These are phyloP conservation scores for Oryza punctata DNA, from an alignment of 176 grass and related monocot species.

Conservation along the genomic window DNA sequence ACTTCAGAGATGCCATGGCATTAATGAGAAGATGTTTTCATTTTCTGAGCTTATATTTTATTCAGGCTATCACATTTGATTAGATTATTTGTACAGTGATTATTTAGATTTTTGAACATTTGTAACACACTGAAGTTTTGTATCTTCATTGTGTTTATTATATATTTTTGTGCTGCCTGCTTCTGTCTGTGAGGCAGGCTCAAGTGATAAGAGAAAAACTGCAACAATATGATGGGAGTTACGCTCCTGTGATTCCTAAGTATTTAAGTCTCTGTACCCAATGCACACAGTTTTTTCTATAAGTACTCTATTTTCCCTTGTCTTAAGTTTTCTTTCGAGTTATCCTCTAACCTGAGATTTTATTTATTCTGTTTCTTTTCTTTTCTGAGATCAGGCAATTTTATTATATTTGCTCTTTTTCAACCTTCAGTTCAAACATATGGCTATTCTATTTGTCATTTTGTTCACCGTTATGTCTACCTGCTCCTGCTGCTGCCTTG, in stretches of 20 bases:
- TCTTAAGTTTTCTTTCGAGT: too few relatives aligned
- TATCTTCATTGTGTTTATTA: neutral
- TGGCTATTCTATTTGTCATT: too few relatives aligned
- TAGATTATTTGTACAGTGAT: too few relatives aligned
- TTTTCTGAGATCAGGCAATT: too few relatives aligned
- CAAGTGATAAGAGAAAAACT: constrained; percentile 38
- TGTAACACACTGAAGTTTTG: neutral
- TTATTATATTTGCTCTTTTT: too few relatives aligned
- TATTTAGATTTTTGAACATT: neutral
- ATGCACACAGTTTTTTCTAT: neutral
- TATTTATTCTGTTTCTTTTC: too few relatives aligned
- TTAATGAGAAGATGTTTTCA: constrained; percentile 51
- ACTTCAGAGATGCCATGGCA: constrained; percentile 52
- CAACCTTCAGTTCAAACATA: too few relatives aligned
- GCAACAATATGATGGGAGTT: constrained; percentile 46
- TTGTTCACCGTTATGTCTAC: too few relatives aligned
- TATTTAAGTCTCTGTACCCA: constrained; percentile 40
- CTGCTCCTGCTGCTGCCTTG: too few relatives aligned
- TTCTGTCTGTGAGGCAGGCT: neutral
- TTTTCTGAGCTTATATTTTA: constrained; percentile 22
- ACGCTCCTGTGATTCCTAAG: constrained; percentile 24
- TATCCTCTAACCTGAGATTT: too few relatives aligned
- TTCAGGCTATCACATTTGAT: neutral
- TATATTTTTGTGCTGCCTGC: neutral
- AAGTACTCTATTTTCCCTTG: neutral